Conservation (phyloP, 805 yeast genomes). For the Middelhovenomyces tepae region DNA sequence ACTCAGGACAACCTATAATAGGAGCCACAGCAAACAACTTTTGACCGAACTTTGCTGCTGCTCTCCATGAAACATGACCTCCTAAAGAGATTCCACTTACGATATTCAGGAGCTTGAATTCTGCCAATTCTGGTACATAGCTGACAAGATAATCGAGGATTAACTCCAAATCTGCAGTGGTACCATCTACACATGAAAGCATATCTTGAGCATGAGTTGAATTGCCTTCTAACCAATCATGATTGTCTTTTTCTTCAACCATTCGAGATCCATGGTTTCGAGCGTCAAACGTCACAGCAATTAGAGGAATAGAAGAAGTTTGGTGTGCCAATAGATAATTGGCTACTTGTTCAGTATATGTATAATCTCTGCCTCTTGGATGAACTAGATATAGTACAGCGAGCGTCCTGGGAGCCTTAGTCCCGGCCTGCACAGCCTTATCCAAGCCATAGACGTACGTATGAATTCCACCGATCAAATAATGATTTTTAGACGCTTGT, state of each 20-base stretch:
- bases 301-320: slow-evolving; percentile 19
- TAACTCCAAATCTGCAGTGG: slow-evolving; percentile 36
- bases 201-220: slow-evolving; percentile 43
- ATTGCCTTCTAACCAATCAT: slow-evolving; percentile 42
- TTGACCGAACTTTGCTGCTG: slow-evolving; percentile 26
- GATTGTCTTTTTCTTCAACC: slow-evolving; percentile 30
- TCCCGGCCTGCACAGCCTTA: slow-evolving; percentile 18
- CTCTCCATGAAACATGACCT: slow-evolving; percentile 45
- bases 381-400: slow-evolving; percentile 31
- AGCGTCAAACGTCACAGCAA: slow-evolving; percentile 44
- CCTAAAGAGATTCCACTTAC: slow-evolving; percentile 48
- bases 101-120: slow-evolving; percentile 25
- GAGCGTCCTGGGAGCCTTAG: slow-evolving; percentile 9
- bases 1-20: slow-evolving; percentile 41
- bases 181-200: slow-evolving; percentile 40
- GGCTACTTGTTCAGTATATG: slow-evolving; percentile 34
- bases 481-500: too few relatives aligned
- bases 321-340: slow-evolving; percentile 25
- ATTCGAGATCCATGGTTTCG: slow-evolving; percentile 49
- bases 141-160: slow-evolving; percentile 38
- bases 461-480: slow-evolving; percentile 38
- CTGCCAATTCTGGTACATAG: slow-evolving; percentile 19
- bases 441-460: slow-evolving; percentile 37
- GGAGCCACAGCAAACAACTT: slow-evolving; percentile 37
- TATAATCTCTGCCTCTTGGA: slow-evolving; percentile 35